Evolutionary conservation across 2,329 filamentous ascomycete genomes (phyloP).

Genomic region (Macroventuria anomochaeta): DNA sequence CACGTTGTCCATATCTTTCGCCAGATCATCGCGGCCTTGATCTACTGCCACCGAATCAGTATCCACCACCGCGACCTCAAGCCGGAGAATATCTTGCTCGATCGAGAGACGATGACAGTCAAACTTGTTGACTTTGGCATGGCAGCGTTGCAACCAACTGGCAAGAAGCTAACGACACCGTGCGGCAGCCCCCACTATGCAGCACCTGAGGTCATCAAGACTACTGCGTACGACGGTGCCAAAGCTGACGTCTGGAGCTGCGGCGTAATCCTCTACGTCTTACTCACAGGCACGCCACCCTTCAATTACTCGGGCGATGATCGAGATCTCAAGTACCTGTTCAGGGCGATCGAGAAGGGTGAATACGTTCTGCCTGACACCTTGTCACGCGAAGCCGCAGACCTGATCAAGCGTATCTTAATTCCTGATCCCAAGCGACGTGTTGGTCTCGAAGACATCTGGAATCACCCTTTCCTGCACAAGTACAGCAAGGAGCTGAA

Average conservation of each 20-base stretch:
- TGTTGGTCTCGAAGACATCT: constrained; percentile 81
- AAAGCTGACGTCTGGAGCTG: constrained; percentile 93
- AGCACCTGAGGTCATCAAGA: constrained; percentile 86
- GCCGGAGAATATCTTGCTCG: constrained; percentile 93
- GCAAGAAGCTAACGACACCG: constrained; percentile 81
- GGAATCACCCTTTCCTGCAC: constrained; percentile 83
- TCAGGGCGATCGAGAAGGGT: constrained; percentile 63
- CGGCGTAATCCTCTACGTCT: constrained; percentile 78
- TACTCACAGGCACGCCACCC: constrained; percentile 82
- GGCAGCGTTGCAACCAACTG: constrained; percentile 86
- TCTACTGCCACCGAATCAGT: constrained; percentile 92
- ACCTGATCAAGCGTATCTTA: constrained; percentile 81
- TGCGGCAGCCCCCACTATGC: constrained; percentile 98
- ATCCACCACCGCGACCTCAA: constrained; percentile 97
- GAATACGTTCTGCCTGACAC: constrained; percentile 55
- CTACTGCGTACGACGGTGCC: constrained; percentile 79
- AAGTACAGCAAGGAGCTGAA: constrained; percentile 79
- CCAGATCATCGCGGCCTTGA: constrained; percentile 89
- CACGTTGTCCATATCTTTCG: constrained; percentile 85
- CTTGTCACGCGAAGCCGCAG: constrained; percentile 71
- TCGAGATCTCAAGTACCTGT: constrained; percentile 66
- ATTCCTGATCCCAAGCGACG: constrained; percentile 78
- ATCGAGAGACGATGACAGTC: constrained; percentile 71
- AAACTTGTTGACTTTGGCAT: constrained; percentile 98
- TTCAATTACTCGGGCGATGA: constrained; percentile 64